Conservation (phyloP, 2,329 filamentous ascomycete species). For the Thelonectria olida region DNA sequence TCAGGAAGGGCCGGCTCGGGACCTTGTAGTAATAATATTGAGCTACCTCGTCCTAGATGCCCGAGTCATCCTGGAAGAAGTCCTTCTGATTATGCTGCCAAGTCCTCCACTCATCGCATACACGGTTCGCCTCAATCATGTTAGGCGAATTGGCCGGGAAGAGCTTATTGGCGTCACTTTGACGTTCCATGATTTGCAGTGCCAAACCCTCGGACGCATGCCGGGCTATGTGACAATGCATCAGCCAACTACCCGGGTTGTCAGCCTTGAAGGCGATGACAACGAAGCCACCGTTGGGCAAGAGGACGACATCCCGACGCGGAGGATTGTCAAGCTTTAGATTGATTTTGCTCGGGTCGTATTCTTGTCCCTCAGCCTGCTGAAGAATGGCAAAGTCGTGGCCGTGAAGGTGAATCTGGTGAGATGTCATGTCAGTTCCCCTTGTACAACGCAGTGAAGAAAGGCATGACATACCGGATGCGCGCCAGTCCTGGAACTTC, state of each 20-base stretch:
- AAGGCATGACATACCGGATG: slow-evolving; percentile 28
- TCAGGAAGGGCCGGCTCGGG: no score
- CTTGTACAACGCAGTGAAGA: not conserved
- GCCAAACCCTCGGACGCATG: slow-evolving; percentile 49
- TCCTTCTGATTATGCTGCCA: not conserved
- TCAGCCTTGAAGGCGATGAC: slow-evolving; percentile 57
- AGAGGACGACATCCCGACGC: slow-evolving; percentile 60
- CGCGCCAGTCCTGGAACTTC: slow-evolving; percentile 2
- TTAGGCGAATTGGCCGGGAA: not conserved
- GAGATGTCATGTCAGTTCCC: not conserved
- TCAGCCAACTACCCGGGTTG: slow-evolving; percentile 59
- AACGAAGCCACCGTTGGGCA: slow-evolving; percentile 52
- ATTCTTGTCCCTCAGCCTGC: slow-evolving; percentile 19
- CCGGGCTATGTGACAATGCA: slow-evolving; percentile 60
- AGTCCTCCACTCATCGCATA: not conserved
- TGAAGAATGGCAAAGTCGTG: slow-evolving; percentile 36
- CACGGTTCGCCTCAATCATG: not conserved
- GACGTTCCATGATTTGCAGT: slow-evolving; percentile 33
- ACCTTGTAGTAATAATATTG: no score
- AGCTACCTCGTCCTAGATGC: no score
- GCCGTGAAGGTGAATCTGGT: slow-evolving; percentile 35
- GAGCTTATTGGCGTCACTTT: not conserved
- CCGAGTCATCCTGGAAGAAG: not conserved
- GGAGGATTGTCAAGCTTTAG: slow-evolving; percentile 52
- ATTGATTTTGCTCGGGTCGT: slow-evolving; percentile 22